Evolutionary conservation across 2,329 filamentous ascomycete genomes (phyloP).

Genomic region (Fusarium sacchari): DNA sequence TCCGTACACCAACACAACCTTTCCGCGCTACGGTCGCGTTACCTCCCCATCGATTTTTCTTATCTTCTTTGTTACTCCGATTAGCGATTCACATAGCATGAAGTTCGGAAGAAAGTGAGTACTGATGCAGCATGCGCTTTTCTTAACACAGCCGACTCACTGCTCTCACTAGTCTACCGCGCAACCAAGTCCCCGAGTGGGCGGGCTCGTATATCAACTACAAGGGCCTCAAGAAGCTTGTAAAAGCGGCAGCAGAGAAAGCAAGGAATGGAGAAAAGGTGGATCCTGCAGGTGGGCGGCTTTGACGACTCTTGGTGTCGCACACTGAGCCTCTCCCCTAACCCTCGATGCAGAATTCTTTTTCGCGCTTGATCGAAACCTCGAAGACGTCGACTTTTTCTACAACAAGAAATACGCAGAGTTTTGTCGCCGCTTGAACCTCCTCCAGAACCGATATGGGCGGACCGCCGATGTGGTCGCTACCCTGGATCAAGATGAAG

Average conservation of each 20-base stretch:
- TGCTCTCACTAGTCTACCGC: slow-evolving; percentile 66
- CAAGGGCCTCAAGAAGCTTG: slow-evolving; percentile 92
- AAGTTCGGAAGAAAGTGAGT: slow-evolving; percentile 72
- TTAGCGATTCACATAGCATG: slow-evolving; percentile 52
- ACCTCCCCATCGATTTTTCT: background rate
- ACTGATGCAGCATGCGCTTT: background rate
- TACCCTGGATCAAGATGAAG: slow-evolving; percentile 85
- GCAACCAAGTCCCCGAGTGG: slow-evolving; percentile 90
- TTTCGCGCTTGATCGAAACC: slow-evolving; percentile 93
- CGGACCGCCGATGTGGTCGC: slow-evolving; percentile 74
- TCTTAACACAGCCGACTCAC: slow-evolving; percentile 21
- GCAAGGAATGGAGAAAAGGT: slow-evolving; percentile 76
- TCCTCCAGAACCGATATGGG: slow-evolving; percentile 90
- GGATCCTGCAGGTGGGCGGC: slow-evolving; percentile 86
- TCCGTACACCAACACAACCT: background rate
- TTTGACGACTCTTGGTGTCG: slow-evolving; percentile 44
- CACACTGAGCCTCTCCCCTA: slow-evolving; percentile 46
- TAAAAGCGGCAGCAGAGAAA: slow-evolving; percentile 79
- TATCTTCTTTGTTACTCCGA: slow-evolving; percentile 9
- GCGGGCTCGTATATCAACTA: slow-evolving; percentile 87
- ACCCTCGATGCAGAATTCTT: slow-evolving; percentile 80
- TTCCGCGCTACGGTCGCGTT: slow-evolving; percentile 1
- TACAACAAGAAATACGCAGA: slow-evolving; percentile 97
- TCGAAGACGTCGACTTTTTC: slow-evolving; percentile 95
- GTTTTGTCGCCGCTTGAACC: slow-evolving; percentile 81